Percentiles rank a stretch among this genome's conserved stretches.
Conservation (phyloP, 2,329 filamentous ascomycete species). For the Ceratocystiopsis minuta region DNA sequence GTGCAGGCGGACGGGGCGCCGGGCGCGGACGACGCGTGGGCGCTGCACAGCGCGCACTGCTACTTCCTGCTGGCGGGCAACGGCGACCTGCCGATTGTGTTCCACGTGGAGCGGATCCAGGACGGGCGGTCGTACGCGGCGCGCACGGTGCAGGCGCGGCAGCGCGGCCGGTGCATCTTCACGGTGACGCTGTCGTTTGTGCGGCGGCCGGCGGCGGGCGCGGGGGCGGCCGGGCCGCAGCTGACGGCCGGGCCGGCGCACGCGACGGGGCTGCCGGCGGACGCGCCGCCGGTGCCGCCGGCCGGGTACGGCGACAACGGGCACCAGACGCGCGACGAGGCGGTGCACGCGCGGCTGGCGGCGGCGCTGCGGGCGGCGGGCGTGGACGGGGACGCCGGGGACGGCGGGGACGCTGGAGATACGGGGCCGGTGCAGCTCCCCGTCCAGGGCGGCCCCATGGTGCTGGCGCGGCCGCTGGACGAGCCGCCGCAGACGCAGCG, state of each 20-base stretch:
- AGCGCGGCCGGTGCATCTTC: slow-evolving; percentile 79
- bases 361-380: not conserved
- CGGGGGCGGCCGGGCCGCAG: slow-evolving; percentile 47
- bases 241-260: slow-evolving; percentile 11
- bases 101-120: slow-evolving; percentile 85
- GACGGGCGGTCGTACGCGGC: slow-evolving; percentile 83
- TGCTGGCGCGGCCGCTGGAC: slow-evolving; percentile 18
- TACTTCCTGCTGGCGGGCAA: slow-evolving; percentile 93
- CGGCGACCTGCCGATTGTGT: slow-evolving; percentile 68
- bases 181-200: slow-evolving; percentile 88
- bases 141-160: slow-evolving; percentile 85
- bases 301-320: slow-evolving; percentile 22
- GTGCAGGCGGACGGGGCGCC: too few species aligned
- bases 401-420: not conserved
- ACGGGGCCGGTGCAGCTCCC: slow-evolving; percentile 17
- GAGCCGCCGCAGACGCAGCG: slow-evolving; percentile 44
- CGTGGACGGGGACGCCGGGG: not conserved
- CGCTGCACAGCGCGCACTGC: slow-evolving; percentile 93
- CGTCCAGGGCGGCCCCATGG: slow-evolving; percentile 27
- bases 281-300: slow-evolving; percentile 14
- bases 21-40: slow-evolving; percentile 39
- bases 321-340: slow-evolving; percentile 25
- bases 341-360: slow-evolving; percentile 4
- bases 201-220: slow-evolving; percentile 41
- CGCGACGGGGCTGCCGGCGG: slow-evolving; percentile 7